These are phyloP conservation scores for Calonectria henricotiae DNA, from an alignment of 2,329 filamentous ascomycete genomes.

Conservation along the genomic window DNA sequence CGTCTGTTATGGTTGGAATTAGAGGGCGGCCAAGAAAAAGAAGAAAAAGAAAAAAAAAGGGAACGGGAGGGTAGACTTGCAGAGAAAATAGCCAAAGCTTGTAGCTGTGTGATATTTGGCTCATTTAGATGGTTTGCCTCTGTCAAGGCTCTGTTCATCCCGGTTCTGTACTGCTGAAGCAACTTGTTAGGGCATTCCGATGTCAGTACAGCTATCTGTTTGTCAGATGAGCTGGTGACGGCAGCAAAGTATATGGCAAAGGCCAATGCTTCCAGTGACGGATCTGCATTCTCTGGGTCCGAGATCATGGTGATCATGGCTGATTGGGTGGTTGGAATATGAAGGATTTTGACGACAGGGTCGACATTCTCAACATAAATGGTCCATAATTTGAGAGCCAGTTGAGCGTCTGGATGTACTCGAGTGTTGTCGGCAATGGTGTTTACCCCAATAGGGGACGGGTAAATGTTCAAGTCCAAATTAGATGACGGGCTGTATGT, in stretches of 20 bases:
- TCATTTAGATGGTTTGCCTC: constrained; percentile 33
- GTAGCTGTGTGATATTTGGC: constrained; percentile 27
- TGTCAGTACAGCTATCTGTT: constrained; percentile 24
- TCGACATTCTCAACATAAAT: constrained; percentile 34
- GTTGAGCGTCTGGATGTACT: constrained; percentile 28
- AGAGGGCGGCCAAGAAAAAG: too few species aligned
- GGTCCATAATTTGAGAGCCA: constrained; percentile 34
- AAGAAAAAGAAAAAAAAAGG: too few species aligned
- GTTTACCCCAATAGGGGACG: constrained; percentile 17
- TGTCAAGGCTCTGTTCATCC: constrained; percentile 28
- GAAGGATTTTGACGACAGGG: constrained; percentile 35
- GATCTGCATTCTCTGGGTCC: constrained; percentile 11
- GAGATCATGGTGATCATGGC: constrained; percentile 36
- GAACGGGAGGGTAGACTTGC: neutral
- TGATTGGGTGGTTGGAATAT: constrained; percentile 37
- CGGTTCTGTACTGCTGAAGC: constrained; percentile 30
- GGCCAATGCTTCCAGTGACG: constrained; percentile 26
- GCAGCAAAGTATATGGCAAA: constrained; percentile 38
- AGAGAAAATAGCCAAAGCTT: constrained; percentile 35
- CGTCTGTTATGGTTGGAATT: constrained; percentile 24
- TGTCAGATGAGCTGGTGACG: constrained; percentile 28
- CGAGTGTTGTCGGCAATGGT: neutral
- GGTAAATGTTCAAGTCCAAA: constrained; percentile 27
- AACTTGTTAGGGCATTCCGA: constrained; percentile 24
- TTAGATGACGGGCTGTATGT: constrained; percentile 11